phyloP scores from a whole-genome alignment of 139 green algal species.

The Ulvella scutata region DNA sequence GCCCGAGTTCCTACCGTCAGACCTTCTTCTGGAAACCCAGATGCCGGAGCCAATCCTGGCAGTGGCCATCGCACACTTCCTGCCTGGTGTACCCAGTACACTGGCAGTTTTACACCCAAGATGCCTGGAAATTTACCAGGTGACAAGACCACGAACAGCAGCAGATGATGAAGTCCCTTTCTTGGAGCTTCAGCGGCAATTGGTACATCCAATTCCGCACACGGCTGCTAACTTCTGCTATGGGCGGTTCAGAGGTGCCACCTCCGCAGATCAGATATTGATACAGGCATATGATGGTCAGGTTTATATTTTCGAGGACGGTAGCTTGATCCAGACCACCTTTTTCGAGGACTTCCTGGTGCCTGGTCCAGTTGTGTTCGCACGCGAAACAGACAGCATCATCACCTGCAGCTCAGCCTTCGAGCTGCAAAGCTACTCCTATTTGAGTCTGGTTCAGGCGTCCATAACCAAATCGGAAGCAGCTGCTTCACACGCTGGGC shows the following conservation, averaged over 20 bases:
- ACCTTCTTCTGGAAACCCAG: background rate
- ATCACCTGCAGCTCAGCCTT: conserved; percentile 1
- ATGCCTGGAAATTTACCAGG: background rate
- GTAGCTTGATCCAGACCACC: background rate
- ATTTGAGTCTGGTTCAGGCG: background rate
- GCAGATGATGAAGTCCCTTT: background rate
- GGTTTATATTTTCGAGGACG: background rate
- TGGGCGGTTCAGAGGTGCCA: background rate
- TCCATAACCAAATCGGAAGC: background rate
- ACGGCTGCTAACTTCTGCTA: background rate
- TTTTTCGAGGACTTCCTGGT: background rate
- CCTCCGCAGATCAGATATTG: background rate
- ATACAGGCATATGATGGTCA: background rate
- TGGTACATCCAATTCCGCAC: background rate
- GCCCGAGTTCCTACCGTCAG: background rate
- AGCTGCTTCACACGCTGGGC: background rate
- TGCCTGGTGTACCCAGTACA: background rate
- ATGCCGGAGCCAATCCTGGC: background rate
- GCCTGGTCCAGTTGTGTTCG: background rate
- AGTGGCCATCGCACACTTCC: background rate
- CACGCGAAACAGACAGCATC: background rate
- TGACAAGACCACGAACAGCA: conserved; percentile 2
- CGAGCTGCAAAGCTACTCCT: background rate
- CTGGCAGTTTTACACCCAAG: background rate
- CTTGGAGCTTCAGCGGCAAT: background rate